phyloP scores from a whole-genome alignment of 148 eudicot genomes.

The Rhododendron ferrugineum region DNA sequence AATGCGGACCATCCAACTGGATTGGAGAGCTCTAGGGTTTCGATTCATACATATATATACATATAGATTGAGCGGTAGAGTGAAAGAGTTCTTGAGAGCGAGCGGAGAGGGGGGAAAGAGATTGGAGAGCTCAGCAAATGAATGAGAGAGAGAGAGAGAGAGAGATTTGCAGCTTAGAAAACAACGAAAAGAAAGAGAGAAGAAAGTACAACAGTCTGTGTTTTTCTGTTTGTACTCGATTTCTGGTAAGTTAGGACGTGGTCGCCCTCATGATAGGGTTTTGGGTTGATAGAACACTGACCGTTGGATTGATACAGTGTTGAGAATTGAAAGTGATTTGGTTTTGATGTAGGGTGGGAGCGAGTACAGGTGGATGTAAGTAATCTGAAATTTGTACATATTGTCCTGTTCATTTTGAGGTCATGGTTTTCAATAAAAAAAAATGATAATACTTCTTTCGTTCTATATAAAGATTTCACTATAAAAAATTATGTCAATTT shows the following conservation, averaged over 20 bases:
- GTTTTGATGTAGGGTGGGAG: background rate
- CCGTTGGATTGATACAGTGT: background rate
- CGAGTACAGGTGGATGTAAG: background rate
- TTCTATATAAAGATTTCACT: too few species aligned
- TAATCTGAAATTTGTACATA: background rate
- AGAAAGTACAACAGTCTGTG: slow-evolving; percentile 10
- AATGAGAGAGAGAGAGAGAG: background rate
- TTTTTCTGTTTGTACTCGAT: background rate
- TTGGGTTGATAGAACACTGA: background rate
- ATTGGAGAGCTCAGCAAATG: slow-evolving; percentile 12
- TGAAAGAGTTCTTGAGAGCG: slow-evolving; percentile 6
- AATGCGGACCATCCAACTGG: slow-evolving; percentile 18
- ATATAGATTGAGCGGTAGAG: background rate
- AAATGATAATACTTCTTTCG: too few species aligned
- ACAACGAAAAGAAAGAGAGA: slow-evolving; percentile 17
- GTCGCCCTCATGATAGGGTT: slow-evolving; percentile 1
- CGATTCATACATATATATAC: background rate
- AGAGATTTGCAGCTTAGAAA: slow-evolving; percentile 13
- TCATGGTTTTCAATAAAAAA: too few species aligned
- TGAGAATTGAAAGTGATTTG: background rate
- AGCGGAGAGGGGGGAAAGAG: background rate
- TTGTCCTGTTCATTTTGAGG: too few species aligned
- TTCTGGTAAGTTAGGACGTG: background rate
- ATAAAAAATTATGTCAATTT: too few species aligned
- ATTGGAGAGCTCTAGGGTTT: slow-evolving; percentile 10